Conservation (phyloP, 345 rosid species). For the Linum lewisii region DNA sequence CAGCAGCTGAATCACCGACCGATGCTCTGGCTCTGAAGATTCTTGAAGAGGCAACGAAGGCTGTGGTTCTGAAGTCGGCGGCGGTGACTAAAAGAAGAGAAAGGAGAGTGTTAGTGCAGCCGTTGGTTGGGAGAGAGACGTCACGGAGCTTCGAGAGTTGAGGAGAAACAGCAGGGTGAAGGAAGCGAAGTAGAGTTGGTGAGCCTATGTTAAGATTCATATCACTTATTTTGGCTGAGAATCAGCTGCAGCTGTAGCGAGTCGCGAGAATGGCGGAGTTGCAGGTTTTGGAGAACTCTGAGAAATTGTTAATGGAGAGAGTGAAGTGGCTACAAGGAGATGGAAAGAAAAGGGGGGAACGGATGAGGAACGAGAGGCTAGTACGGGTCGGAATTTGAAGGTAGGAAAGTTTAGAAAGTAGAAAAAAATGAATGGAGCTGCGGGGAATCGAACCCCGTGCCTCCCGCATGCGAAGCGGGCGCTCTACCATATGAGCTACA, state of each 20-base stretch:
- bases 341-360: too few species aligned
- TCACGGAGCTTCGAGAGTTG: slow-evolving; percentile 25
- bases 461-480: slow-evolving; percentile 8
- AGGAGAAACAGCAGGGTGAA: slow-evolving; percentile 15
- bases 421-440: background rate
- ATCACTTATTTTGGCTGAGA: background rate
- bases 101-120: slow-evolving; percentile 12
- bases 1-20: slow-evolving; percentile 19
- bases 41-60: background rate
- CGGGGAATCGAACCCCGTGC: slow-evolving; percentile 13
- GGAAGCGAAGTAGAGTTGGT: slow-evolving; percentile 26
- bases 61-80: background rate
- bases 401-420: too few species aligned
- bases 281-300: background rate
- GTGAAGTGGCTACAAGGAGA: too few species aligned
- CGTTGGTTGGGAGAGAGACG: slow-evolving; percentile 19
- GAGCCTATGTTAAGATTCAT: slow-evolving; percentile 30
- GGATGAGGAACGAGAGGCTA: slow-evolving; percentile 18
- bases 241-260: background rate
- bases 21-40: slow-evolving; percentile 27
- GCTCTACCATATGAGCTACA: slow-evolving; percentile 9
- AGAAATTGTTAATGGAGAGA: too few species aligned
- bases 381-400: background rate
- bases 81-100: slow-evolving; percentile 19
- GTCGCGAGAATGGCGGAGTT: background rate